Evolutionary conservation across 169 alveolate genomes (phyloP).

Genomic region (Babesia bigemina): DNA sequence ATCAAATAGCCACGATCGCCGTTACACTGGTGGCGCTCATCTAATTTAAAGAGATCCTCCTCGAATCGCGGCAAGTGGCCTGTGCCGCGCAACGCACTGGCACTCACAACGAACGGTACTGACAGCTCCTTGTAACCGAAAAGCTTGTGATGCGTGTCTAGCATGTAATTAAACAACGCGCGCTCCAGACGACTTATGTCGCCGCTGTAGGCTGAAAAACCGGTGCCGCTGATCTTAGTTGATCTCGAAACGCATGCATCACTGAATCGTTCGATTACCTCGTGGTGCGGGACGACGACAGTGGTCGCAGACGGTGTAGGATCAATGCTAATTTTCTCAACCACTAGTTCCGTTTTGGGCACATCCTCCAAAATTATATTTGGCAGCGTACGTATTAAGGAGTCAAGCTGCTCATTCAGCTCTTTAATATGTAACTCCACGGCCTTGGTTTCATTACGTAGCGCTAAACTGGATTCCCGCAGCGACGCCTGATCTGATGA

Average conservation of each 20-base stretch:
- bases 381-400: constrained; percentile 20
- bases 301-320: neutral
- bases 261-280: constrained; percentile 44
- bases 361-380: constrained; percentile 49
- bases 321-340: neutral
- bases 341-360: constrained; percentile 19
- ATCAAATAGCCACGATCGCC: constrained; percentile 77
- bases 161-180: constrained; percentile 72
- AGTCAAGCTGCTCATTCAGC: constrained; percentile 3
- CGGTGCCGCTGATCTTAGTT: constrained; percentile 46
- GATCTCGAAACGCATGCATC: constrained; percentile 17
- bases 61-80: constrained; percentile 80
- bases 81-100: constrained; percentile 63
- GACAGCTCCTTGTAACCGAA: constrained; percentile 71
- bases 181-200: constrained; percentile 66
- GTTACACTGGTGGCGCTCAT: constrained; percentile 57
- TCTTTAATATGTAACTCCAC: constrained; percentile 1
- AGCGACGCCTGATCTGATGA: constrained; percentile 9
- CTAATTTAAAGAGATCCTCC: constrained; percentile 74
- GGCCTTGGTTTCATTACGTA: constrained; percentile 25
- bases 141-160: constrained; percentile 68
- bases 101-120: constrained; percentile 69
- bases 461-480: constrained; percentile 16
- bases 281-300: constrained; percentile 34
- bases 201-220: constrained; percentile 58